phyloP scores from a whole-genome alignment of 805 yeast genomes.

The Monosporozyma servazzii region DNA sequence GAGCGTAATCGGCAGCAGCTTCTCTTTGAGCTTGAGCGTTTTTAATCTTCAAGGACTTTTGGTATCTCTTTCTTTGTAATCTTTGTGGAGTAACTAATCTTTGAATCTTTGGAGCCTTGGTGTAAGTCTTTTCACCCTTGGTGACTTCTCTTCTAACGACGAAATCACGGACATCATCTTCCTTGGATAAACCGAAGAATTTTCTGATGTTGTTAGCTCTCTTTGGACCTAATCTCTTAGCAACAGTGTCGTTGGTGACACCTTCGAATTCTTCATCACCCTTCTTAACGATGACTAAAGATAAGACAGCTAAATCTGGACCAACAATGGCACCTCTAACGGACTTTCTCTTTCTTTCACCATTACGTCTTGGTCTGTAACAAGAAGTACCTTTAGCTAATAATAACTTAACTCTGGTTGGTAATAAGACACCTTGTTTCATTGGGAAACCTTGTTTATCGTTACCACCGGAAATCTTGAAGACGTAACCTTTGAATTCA shows the following conservation, averaged over 20 bases:
- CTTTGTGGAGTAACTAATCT: slow-evolving; percentile 98
- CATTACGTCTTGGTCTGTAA: slow-evolving; percentile 99
- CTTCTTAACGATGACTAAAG: slow-evolving; percentile 90
- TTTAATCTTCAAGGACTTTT: slow-evolving; percentile 85
- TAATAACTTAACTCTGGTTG: slow-evolving; percentile 97
- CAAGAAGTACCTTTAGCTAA: slow-evolving; percentile 92
- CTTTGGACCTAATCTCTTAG: slow-evolving; percentile 99
- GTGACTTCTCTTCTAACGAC: slow-evolving; percentile 97
- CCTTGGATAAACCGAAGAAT: slow-evolving; percentile 76
- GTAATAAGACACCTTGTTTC: slow-evolving; percentile 99
- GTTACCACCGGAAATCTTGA: slow-evolving; percentile 99
- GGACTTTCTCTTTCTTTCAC: slow-evolving; percentile 99
- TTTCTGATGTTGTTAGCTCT: slow-evolving; percentile 99
- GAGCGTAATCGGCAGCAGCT: slow-evolving; percentile 99
- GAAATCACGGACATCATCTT: slow-evolving; percentile 54
- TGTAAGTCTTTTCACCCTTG: slow-evolving; percentile 97
- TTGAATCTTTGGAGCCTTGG: slow-evolving; percentile 99
- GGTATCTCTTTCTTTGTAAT: slow-evolving; percentile 98
- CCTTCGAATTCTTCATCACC: slow-evolving; percentile 96
- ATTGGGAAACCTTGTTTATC: slow-evolving; percentile 99
- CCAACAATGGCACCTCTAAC: slow-evolving; percentile 99
- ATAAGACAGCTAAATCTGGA: slow-evolving; percentile 90
- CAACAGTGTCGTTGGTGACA: slow-evolving; percentile 86
- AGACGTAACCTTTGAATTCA: slow-evolving; percentile 98
- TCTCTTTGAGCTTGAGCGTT: slow-evolving; percentile 99